Evolutionary conservation across 2,329 filamentous ascomycete genomes (phyloP), one percentile per base, ranked within the genome.

Genomic region (Aspergillus unguis): DNA sequence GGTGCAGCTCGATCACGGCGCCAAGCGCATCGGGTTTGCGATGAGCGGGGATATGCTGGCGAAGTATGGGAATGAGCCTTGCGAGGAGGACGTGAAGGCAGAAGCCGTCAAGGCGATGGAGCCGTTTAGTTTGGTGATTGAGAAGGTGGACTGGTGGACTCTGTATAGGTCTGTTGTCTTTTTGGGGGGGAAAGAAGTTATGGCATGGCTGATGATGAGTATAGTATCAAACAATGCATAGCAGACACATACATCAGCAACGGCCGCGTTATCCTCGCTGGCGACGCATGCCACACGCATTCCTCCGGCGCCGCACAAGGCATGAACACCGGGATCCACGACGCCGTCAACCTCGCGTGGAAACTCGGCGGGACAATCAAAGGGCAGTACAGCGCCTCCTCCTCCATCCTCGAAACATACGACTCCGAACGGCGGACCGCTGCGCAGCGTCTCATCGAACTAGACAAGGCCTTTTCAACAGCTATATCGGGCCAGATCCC

Each of bases 311-410:
- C 77, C 3, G 80, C 77, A 0, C 79, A 81, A 58, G 80, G 80
- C 3, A 76, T 82, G 74, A 81, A 81, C 60, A 76, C 77, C 0
- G 77, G 78, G 0, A 66, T 82, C 10, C 73, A 77, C 11, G 79
- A 81, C 49, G 74, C 77, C 1, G 66, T 76, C 11, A 81, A 81
- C 54, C 68, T 82, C 0, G 74, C 72, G n/a, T 81, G 79, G 77
- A 81, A 81, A 59, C 68, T 82, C 3, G 74, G 73, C 0, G 63
- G 70, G 5, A 73, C 74, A 2, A 60, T 77, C 3, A 65, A 67
- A 26, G 36, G 36, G n/a, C 9, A 23, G 36, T 38, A 38, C 11
- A 38, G 17, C 17, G 17, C 17, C 17, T 17, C 17, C 17, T 17
- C 17, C 17, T 17, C 17, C 17, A 17, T 38, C 36, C 36, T 38